Evolutionary conservation across 805 yeast species (phyloP), one percentile per base, ranked within the genome.

Genomic region (Candida golubevii): DNA sequence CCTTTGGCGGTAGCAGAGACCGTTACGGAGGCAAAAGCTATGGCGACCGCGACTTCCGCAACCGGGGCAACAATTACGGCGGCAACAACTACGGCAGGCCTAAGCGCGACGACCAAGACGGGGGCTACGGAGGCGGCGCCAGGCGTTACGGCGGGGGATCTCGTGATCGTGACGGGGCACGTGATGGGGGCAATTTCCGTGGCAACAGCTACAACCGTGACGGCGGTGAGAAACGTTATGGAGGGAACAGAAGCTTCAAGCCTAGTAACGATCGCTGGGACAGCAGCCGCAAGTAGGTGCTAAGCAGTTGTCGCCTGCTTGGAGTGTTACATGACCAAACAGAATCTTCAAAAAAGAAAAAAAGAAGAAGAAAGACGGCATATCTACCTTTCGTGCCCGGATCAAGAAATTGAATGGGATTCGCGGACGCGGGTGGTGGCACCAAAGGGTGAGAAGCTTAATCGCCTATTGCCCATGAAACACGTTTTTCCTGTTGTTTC

Each of bases 1-100:
- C 42, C 32, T 39, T 23, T n/a, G 44, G 47, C 13, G 45, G 47
- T 9, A 39, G 26, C 10, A 29, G 32, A 12, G 44, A 36, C 39
- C 40, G 41, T 14, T 36, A 32, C 29, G 38, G 42, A 8, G 44
- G 41, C 14, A 32, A 23, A 12, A 23, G 30, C 14, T 14, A 32
- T 13, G 46, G 33, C 9, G 10, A 29, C 14, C 38, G 45, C 10
- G 36, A 38, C 13, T 15, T 18, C 34, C 32, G 33, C 11, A 9
- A 35, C n/a, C 34, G 18, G 27, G 33, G 28, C 11, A 6, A 2
- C 26, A 14, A 26, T 5, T 12, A 28, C 33, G 34, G 41, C 8
- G 13, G 13, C 41, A 7, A 18, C 14, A 10, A 23, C 4, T 15
- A 12, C 18, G 35, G 35, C 15, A 12, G 12, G 7, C n/a, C 8